Percentiles rank a stretch among this genome's conserved stretches.
Evolutionary conservation across 768 basidiomycete species (phyloP).

Genomic region (Cystofilobasidium macerans): DNA sequence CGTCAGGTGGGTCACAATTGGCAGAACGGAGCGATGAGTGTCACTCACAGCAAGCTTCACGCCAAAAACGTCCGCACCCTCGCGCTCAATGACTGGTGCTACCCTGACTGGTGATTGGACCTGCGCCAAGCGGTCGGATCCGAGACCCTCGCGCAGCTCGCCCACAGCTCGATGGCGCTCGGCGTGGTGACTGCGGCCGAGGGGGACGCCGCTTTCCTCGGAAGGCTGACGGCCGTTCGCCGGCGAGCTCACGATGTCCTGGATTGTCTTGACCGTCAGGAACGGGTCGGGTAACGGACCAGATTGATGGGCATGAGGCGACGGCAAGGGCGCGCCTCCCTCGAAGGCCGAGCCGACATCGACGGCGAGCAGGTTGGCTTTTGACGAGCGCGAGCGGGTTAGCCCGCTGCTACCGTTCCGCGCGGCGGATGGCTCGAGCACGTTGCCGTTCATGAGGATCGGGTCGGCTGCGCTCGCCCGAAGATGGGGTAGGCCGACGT

Average conservation of each 20-base stretch:
- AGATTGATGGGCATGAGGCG: conserved; percentile 16
- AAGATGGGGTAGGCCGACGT: conserved; percentile 14
- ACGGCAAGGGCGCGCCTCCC: not conserved
- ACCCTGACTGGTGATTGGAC: not conserved
- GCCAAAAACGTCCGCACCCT: conserved; percentile 7
- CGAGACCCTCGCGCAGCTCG: not conserved
- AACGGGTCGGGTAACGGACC: conserved; percentile 23
- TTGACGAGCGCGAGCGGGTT: not conserved
- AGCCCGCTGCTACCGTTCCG: too few relatives aligned
- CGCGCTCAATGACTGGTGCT: not conserved
- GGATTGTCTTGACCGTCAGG: conserved; percentile 15
- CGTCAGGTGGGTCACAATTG: too few relatives aligned
- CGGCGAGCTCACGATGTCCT: not conserved
- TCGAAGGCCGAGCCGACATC: too few relatives aligned
- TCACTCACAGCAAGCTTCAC: not conserved
- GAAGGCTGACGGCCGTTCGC: not conserved
- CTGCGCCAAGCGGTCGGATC: not conserved
- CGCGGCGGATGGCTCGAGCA: conserved; percentile 5
- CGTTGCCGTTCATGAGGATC: conserved; percentile 20
- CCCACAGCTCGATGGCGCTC: conserved; percentile 2
- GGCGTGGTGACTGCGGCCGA: conserved; percentile 7
- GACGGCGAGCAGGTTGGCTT: not conserved
- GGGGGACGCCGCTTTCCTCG: conserved; percentile 4
- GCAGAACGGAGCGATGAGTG: too few relatives aligned
- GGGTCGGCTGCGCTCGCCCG: conserved; percentile 6